Evolutionary conservation across 179 eudicot genomes (phyloP).

Genomic region (Silene noctiflora): DNA sequence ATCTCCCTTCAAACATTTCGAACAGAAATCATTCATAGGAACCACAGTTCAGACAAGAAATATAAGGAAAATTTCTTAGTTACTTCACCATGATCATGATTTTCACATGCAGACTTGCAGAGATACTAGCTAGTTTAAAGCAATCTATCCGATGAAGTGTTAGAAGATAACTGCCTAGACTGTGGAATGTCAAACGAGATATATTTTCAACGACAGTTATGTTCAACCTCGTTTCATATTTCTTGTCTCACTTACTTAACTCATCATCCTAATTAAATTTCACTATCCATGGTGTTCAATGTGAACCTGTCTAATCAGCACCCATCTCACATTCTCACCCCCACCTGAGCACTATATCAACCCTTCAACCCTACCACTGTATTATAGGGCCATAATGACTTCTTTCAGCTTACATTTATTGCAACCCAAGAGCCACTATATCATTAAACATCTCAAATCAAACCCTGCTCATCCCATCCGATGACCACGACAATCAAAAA

Average conservation of each 20-base stretch:
- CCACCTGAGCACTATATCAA: neutral
- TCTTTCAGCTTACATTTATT: neutral
- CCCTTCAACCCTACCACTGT: neutral
- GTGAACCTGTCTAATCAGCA: neutral
- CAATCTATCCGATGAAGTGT: neutral
- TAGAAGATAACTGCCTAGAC: neutral
- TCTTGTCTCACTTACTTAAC: neutral
- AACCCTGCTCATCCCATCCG: neutral
- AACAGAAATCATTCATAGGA: conserved; percentile 4
- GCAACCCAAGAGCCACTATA: neutral
- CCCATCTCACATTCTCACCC: neutral
- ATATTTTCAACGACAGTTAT: neutral
- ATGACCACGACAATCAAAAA: neutral
- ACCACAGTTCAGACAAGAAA: neutral
- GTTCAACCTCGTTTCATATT: neutral
- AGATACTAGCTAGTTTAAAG: neutral
- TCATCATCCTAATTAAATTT: neutral
- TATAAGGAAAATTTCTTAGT: neutral
- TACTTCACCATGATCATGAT: neutral
- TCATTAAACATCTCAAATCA: neutral
- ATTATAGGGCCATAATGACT: neutral
- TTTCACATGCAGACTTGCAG: neutral
- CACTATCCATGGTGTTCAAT: neutral
- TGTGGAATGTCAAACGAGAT: neutral
- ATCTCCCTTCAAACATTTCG: conserved; percentile 2